Base-by-base conservation (phyloP, 169 alveolate genomes). In the Plasmodium cynomolgi region DNA sequence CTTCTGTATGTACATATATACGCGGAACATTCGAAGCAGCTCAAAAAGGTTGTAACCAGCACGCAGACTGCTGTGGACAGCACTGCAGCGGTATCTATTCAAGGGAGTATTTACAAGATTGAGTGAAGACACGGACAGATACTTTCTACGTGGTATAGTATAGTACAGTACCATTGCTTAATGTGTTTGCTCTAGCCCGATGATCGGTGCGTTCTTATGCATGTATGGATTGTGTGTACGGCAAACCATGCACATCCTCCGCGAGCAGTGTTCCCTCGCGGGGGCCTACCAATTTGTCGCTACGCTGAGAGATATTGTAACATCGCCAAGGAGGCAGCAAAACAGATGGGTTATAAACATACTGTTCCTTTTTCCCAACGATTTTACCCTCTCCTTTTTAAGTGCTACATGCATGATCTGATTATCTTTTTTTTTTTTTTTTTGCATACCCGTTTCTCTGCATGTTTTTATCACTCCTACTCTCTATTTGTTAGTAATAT, bases 341-440 rank as follows among this genome's bases (percentile, higher is more conserved):
- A 81, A 81, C 86, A 81, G 41, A 29, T 81, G 58, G 86, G 37
- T 23, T 33, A n/a, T 81, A 81, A 81, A n/a, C 68, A 50, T 15
- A 34, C n/a, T 50, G 68, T 50, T 20, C 26, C 54, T 7, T 20
- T 20, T 50, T 11, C 39, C 9, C 62, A 50, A 81, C 41, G 23
- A 58, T 81, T 68, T 81, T 81, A 47, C 62, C 58, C 23, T 7
- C 33, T 81, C 17, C 77, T 81, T 81, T 81, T 81, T 26, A 81
- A 23, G 39, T 81, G 68, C 74, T 9, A 3, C 39, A 26, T 50
- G 34, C 31, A 39, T 44, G 20, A 81, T 54, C 31, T 81, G 31
- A 81, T 56, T n/a, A 34, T 81, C 71, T 20, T 20, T 56, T 47
- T 81, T 47, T 80, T 31, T 72, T n/a, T 74, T 74, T 74, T 74